phyloP scores from a whole-genome alignment of 352 stramenopile species.

The Paralagenidium karlingii region DNA sequence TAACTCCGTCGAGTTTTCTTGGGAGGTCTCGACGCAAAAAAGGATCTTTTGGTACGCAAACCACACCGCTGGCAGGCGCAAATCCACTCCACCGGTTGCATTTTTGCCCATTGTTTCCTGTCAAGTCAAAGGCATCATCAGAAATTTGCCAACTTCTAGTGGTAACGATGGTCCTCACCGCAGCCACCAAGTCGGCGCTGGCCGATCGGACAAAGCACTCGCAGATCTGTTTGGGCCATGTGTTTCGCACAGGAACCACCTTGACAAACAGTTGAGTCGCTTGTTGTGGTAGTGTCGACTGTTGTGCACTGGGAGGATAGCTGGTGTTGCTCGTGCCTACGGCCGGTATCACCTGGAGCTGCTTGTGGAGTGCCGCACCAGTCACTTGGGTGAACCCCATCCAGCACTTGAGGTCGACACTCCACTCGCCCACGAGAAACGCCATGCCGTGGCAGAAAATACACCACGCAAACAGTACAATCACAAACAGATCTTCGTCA shows the following conservation, averaged over 20 bases:
- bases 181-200: constrained; percentile 4
- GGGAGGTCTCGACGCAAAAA: constrained; percentile 46
- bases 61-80: constrained; percentile 44
- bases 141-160: too few relatives aligned
- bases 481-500: constrained; percentile 20
- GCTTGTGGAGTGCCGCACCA: too few relatives aligned
- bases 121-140: background rate
- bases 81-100: too few relatives aligned
- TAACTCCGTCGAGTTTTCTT: constrained; percentile 12
- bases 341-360: too few relatives aligned
- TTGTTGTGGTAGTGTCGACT: background rate
- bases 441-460: constrained; percentile 39
- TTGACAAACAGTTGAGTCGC: constrained; percentile 27
- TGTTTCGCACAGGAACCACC: constrained; percentile 31
- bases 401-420: constrained; percentile 22
- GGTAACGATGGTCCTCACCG: too few relatives aligned
- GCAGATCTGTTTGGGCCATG: constrained; percentile 44
- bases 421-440: constrained; percentile 42
- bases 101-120: constrained; percentile 6
- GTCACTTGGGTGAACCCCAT: too few relatives aligned
- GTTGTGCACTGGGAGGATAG: too few relatives aligned
- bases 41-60: constrained; percentile 72
- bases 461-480: constrained; percentile 25
- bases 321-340: too few relatives aligned
- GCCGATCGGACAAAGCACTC: constrained; percentile 13